A percentile compares a stretch with the other conserved stretches of the same genome.
Evolutionary conservation across 805 yeast genomes (phyloP).

Genomic region (Saccharomycopsis fodiens): DNA sequence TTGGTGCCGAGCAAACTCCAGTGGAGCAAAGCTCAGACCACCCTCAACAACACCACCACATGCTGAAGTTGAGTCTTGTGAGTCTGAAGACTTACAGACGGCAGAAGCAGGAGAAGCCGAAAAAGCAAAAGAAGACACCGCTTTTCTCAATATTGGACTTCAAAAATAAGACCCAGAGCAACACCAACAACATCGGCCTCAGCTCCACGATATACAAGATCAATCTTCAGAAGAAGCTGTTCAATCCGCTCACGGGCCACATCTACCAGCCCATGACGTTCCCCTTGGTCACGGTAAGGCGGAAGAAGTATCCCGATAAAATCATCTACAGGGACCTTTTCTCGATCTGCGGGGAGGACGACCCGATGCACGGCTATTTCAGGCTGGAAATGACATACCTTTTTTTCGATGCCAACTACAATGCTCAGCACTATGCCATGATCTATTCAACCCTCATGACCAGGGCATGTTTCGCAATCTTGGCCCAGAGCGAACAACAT

Average conservation of each 20-base stretch:
- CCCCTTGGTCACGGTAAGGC: not conserved
- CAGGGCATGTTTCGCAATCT: not conserved
- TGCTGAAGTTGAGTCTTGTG: not conserved
- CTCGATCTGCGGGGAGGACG: slow-evolving; percentile 2
- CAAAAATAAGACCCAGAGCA: slow-evolving; percentile 10
- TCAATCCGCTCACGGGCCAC: slow-evolving; percentile 8
- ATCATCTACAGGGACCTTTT: not conserved
- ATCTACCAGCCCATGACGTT: slow-evolving; percentile 1
- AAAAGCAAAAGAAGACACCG: not conserved
- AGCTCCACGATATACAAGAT: slow-evolving; percentile 11
- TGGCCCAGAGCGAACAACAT: not conserved
- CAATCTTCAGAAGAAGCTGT: slow-evolving; percentile 7
- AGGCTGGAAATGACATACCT: not conserved
- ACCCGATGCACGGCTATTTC: slow-evolving; percentile 6
- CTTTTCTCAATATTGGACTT: slow-evolving; percentile 6
- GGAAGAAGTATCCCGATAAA: not conserved
- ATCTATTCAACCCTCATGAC: not conserved
- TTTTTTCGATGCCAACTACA: not conserved
- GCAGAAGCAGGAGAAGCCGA: not conserved
- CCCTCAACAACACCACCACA: too few species aligned
- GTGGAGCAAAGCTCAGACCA: too few species aligned
- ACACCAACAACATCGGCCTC: slow-evolving; percentile 7
- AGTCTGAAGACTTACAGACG: not conserved
- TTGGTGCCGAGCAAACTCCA: too few species aligned
- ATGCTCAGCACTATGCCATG: not conserved